phyloP scores from a whole-genome alignment of 2,329 filamentous ascomycete species.

The Dactylellina leptospora region DNA sequence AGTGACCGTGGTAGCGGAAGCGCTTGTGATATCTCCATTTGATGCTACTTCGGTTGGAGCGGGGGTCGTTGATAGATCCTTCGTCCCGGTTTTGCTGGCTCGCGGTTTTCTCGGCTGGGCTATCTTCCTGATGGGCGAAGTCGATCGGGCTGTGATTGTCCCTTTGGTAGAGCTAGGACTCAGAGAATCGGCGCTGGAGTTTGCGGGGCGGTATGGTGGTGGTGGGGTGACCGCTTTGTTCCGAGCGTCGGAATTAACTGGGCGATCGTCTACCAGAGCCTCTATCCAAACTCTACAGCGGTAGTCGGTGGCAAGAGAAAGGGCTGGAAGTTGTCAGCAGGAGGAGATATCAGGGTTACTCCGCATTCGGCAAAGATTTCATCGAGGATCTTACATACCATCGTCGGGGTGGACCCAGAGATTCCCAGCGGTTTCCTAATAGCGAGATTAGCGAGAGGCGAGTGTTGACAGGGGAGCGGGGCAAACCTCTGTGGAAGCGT shows the following conservation, averaged over 20 bases:
- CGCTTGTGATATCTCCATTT: conserved; percentile 55
- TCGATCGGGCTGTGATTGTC: conserved; percentile 68
- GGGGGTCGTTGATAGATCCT: conserved; percentile 67
- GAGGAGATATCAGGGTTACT: background rate
- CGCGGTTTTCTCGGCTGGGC: conserved; percentile 64
- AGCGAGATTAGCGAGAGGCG: background rate
- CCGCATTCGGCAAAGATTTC: background rate
- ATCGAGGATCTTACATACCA: conserved; percentile 63
- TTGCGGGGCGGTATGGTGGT: conserved; percentile 66
- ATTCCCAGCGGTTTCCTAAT: conserved; percentile 77
- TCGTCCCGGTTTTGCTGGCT: conserved; percentile 62
- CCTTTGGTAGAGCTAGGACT: conserved; percentile 59
- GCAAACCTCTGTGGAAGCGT: conserved; percentile 77
- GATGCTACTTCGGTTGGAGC: conserved; percentile 59
- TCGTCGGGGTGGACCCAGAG: conserved; percentile 88
- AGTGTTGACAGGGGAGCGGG: background rate
- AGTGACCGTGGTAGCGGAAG: conserved; percentile 55
- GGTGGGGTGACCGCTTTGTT: conserved; percentile 81
- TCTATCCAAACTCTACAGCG: conserved; percentile 78
- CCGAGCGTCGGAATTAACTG: conserved; percentile 70
- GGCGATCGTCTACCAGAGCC: conserved; percentile 87
- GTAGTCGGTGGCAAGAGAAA: conserved; percentile 86
- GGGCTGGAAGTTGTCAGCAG: conserved; percentile 66
- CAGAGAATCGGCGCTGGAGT: conserved; percentile 56
- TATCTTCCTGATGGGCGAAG: conserved; percentile 65